Evolutionary conservation across 768 basidiomycete species (phyloP), one percentile per base, ranked within the genome.

Genomic region (Cystofilobasidium capitatum): DNA sequence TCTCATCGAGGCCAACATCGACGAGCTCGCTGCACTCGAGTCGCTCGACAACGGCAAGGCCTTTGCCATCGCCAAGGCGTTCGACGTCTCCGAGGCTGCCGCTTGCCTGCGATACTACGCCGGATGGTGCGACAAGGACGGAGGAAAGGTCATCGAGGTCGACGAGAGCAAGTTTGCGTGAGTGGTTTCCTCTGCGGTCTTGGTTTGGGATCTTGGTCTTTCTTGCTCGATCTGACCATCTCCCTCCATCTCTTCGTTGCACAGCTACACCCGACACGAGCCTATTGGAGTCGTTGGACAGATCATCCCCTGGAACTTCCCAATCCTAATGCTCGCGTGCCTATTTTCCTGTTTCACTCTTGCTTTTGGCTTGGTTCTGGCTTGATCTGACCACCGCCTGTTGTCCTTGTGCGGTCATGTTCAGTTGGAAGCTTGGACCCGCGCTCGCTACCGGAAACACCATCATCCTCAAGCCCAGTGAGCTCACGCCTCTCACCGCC

Each of bases 51-150:
- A 69, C 29, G 57, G 61, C 37, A 68, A 64, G 68, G 62, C 68
- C 26, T 69, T 49, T 39, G 47, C 62, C 14, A 59, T 64, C 26
- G 68, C 68, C 16, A 39, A 47, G 14, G 40, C 39, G n/a, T 75
- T 77, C 70, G 77, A 78, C 69, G 75, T 77, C 26, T 33, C 72
- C 45, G 71, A 72, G 62, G 72, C 75, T 20, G 75, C 75, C 37
- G 74, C 60, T n/a, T 73, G 73, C 69, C 65, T 76, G 29, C 71
- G 80, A 44, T 94, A 93, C 79, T 97, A 87, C 72, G 88, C 85
- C 47, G 92, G 91, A 22, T 89, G 88, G 85, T 88, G 90, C 26
- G 68, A 69, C 63, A 69, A 69, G 68, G 68, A 69, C 49, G 57
- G 62, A 49, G 68, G 68, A 16, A 64, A 69, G 75, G 84, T 84